Evolutionary conservation across 2,329 filamentous ascomycete genomes (phyloP), one percentile per base, ranked within the genome.

Genomic region (Clathrospora elynae): DNA sequence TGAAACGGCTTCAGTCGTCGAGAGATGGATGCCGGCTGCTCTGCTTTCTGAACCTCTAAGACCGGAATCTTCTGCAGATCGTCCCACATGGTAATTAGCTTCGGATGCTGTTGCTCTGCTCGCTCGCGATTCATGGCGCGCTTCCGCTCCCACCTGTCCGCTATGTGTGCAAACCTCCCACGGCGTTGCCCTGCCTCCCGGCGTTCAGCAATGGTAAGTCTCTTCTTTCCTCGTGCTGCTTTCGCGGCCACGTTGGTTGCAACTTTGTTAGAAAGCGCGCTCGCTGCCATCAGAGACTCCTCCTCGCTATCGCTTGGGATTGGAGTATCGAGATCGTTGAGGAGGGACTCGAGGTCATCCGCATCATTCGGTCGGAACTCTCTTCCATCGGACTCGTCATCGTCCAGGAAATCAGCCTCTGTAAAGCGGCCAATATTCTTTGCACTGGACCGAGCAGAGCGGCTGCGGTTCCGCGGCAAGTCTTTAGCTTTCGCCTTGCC

Each of bases 1-100:
- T 99, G 93, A 67, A 97, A 99, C 0, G 87, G 85, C 70, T 99
- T 96, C 51, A 99, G 78, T 41, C 85, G 85, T 25, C 92, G 86
- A 36, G 81, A 88, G 53, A 99, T 96, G 3, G 80, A 84, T 6
- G 73, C 66, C 3, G 93, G 93, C 62, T 95, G 90, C 45, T 80
- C 73, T 22, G 86, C 87, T 51, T 77, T 77, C 47, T 81, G 73
- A 50, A 77, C 78, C 54, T 82, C 79, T 49, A 96, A 81, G 12
- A 85, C 73, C 1, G 87, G 81, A 55, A 85, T 79, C 1, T 82
- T 77, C 65, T 86, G 76, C 2, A 97, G 75, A 16, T 87, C 82
- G 3, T 80, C 70, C 93, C 93, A 99, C 88, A 97, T 95, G 0
- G 84, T 88, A 29, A 73, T 75, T 26, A 99, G 80, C 39, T 84